Evolutionary conservation across 768 basidiomycete species (phyloP).

Genomic region (Jaapia argillacea): DNA sequence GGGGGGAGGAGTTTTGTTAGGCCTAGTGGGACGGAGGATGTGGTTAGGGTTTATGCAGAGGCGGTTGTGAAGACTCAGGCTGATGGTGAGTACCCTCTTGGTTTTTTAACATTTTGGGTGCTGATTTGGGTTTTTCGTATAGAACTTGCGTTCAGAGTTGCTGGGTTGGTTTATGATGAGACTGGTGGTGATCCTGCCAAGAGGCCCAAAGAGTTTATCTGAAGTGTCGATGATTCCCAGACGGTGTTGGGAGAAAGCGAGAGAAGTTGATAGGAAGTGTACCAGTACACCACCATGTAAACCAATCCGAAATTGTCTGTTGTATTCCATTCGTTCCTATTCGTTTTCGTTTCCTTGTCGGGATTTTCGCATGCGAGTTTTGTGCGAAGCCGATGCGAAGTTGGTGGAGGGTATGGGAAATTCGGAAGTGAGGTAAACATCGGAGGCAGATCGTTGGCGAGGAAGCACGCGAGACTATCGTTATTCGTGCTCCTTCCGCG

Average conservation of each 20-base stretch:
- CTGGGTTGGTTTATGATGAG: constrained; percentile 77
- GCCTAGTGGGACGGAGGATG: constrained; percentile 97
- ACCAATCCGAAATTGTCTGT: neutral
- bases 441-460: no score
- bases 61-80: constrained; percentile 64
- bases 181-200: constrained; percentile 67
- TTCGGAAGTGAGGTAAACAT: no score
- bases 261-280: constrained; percentile 5
- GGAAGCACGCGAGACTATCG: no score
- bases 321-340: constrained; percentile 1
- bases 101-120: no score
- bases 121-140: no score
- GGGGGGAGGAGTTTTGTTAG: constrained; percentile 89
- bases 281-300: neutral
- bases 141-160: constrained; percentile 82
- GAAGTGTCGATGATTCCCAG: constrained; percentile 7
- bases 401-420: no score
- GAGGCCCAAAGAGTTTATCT: constrained; percentile 77
- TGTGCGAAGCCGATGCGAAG: no score
- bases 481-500: no score
- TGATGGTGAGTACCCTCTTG: constrained; percentile 52
- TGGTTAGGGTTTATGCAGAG: constrained; percentile 96
- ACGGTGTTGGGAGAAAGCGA: neutral
- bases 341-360: constrained; percentile 1
- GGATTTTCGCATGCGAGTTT: neutral